Evolutionary conservation across 2,329 filamentous ascomycete species (phyloP), one percentile per base, ranked within the genome.

Genomic region (Furcasterigmium furcatum): DNA sequence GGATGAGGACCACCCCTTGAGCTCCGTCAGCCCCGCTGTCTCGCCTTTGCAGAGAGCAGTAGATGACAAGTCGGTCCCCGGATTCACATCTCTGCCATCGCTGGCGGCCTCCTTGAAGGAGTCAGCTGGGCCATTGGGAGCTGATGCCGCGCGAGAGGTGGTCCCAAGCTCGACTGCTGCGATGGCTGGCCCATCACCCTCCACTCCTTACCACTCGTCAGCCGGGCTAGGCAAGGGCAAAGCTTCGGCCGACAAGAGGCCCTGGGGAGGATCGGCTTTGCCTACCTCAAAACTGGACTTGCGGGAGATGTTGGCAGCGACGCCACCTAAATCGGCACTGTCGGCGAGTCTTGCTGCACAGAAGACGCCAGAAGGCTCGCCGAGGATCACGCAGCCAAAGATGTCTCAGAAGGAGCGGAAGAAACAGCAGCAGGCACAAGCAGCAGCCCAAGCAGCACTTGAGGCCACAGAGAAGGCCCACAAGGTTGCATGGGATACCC

Each of bases 391-490:
- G 1, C 67, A 70, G 14, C 60, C 67, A 1, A 96, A 88, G 61
- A 67, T 95, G 54, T 96, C 91, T 1, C 94, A 97, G 56, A 95
- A 94, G 59, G 91, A 96, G 63, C 84, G 91, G 19, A 97, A 96
- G 68, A 94, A 60, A 59, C 81, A 91, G 52, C 81, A 90, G 56
- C 85, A 90, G 57, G 76, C 82, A 50, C 81, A 88, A 57, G 68
- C 75, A 20, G 68, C 62, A 20, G 61, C 70, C 29, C 67, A 75
- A 48, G 66, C 64, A 25, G 64, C 70, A 8, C 65, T 68, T 53
- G 63, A 69, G 42, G 50, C 62, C 6, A 52, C 63, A 39, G 49
- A 52, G 20, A 51, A 56, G 10, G 57, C 64, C 19, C 59, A 62
- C 5, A 66, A 65, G 46, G 64, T 66, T 18, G 68, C 76, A 2